Conservation (phyloP, 2,329 filamentous ascomycete species). For the Epichloe typhina region DNA sequence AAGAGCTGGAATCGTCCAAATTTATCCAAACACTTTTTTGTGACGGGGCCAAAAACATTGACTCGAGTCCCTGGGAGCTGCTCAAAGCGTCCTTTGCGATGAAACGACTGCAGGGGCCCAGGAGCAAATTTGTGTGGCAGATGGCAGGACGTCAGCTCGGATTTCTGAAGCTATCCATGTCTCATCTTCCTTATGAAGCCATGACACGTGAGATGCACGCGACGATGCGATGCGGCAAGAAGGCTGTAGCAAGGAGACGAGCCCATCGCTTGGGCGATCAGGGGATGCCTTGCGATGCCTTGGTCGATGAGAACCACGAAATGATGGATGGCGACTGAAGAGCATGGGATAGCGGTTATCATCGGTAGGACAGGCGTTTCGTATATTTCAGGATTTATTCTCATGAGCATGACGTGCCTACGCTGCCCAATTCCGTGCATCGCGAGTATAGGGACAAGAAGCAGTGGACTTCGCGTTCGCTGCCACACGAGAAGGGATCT, state of each 20-base stretch:
- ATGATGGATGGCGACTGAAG: neutral
- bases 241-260: conserved; percentile 11
- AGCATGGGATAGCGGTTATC: neutral
- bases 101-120: conserved; percentile 16
- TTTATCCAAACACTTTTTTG: conserved; percentile 16
- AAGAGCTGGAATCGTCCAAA: conserved; percentile 11
- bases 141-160: conserved; percentile 36
- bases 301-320: conserved; percentile 12
- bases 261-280: conserved; percentile 10
- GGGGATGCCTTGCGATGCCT: conserved; percentile 14
- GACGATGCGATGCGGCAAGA: conserved; percentile 23
- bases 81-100: conserved; percentile 38
- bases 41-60: conserved; percentile 10
- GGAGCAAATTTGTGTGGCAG: conserved; percentile 28
- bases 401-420: too few relatives aligned
- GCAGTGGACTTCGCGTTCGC: too few relatives aligned
- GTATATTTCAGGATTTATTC: too few relatives aligned
- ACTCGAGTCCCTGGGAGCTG: conserved; percentile 30
- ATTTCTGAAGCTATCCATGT: conserved; percentile 28
- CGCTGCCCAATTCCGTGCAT: too few relatives aligned
- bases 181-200: conserved; percentile 10
- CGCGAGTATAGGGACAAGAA: too few relatives aligned
- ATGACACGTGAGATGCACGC: conserved; percentile 25
- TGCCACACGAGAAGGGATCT: too few relatives aligned
- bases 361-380: too few relatives aligned